Percentiles rank a stretch among this genome's conserved stretches.
Evolutionary conservation across 257 asterid genomes (phyloP).

Genomic region (Ilex aquifolium): DNA sequence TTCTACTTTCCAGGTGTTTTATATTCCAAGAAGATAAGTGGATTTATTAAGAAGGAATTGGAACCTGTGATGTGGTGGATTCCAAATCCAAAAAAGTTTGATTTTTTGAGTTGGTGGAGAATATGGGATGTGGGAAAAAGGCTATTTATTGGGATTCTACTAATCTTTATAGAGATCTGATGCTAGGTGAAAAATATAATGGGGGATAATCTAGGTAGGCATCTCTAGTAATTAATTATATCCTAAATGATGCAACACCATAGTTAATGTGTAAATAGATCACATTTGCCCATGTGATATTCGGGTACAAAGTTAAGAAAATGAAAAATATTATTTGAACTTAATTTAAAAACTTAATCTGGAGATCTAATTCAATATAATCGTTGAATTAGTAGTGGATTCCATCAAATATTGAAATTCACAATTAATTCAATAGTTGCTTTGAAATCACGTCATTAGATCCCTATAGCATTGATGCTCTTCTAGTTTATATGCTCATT

Average conservation of each 20-base stretch:
- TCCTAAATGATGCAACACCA: slow-evolving; percentile 15
- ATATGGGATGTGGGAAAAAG: slow-evolving; percentile 23
- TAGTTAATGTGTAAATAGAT: not conserved
- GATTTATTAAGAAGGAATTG: slow-evolving; percentile 28
- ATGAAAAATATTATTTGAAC: too few relatives aligned
- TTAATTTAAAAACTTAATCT: too few relatives aligned
- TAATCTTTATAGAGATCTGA: slow-evolving; percentile 25
- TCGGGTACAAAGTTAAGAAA: too few relatives aligned
- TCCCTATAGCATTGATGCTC: too few relatives aligned
- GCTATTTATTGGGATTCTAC: slow-evolving; percentile 19
- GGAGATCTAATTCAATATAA: too few relatives aligned
- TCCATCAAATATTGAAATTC: too few relatives aligned
- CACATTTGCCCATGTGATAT: too few relatives aligned
- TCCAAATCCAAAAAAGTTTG: slow-evolving; percentile 36
- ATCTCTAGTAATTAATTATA: slow-evolving; percentile 37
- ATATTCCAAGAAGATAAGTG: slow-evolving; percentile 9
- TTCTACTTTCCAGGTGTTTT: slow-evolving; percentile 12
- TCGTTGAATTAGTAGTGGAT: too few relatives aligned
- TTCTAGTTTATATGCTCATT: too few relatives aligned
- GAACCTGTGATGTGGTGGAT: slow-evolving; percentile 33
- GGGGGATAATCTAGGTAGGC: slow-evolving; percentile 28
- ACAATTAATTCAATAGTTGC: too few relatives aligned
- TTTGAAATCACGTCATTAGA: too few relatives aligned
- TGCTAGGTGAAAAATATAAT: slow-evolving; percentile 2
- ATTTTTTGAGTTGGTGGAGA: not conserved